These are phyloP conservation scores for Lactarius indigo DNA, from an alignment of 768 basidiomycete genomes.

Conservation along the genomic window DNA sequence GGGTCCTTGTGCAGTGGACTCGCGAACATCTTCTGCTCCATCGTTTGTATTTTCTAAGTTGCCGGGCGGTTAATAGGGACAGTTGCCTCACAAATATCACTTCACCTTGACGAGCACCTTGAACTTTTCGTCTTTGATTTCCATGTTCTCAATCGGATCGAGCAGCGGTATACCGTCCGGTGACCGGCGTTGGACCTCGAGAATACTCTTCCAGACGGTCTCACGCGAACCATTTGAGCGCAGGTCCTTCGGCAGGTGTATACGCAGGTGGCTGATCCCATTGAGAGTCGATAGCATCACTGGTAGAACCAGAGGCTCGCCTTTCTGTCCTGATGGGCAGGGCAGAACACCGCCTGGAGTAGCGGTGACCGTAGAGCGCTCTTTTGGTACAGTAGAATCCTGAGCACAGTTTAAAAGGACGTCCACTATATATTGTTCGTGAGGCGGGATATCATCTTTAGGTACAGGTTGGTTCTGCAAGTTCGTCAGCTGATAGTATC, in stretches of 20 bases:
- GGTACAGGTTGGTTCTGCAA: slow-evolving; percentile 62
- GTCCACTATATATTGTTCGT: slow-evolving; percentile 90
- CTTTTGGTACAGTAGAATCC: slow-evolving; percentile 58
- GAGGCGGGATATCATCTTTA: slow-evolving; percentile 70
- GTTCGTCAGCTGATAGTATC: neutral
- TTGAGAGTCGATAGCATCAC: slow-evolving; percentile 85
- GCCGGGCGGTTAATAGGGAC: neutral
- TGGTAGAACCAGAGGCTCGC: slow-evolving; percentile 81
- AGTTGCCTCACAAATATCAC: neutral
- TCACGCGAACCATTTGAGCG: slow-evolving; percentile 71
- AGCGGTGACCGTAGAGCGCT: slow-evolving; percentile 49
- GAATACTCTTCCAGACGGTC: slow-evolving; percentile 84
- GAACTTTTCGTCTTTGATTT: slow-evolving; percentile 93
- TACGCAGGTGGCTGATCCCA: slow-evolving; percentile 79
- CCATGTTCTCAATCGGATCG: slow-evolving; percentile 94
- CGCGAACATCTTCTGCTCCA: slow-evolving; percentile 82
- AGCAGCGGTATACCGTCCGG: slow-evolving; percentile 82
- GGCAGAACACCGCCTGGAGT: slow-evolving; percentile 74
- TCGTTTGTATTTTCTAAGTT: slow-evolving; percentile 79
- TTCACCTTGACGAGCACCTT: slow-evolving; percentile 75
- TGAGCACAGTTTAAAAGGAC: slow-evolving; percentile 80
- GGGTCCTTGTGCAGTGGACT: slow-evolving; percentile 78
- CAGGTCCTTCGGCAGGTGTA: slow-evolving; percentile 88
- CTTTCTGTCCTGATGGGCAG: slow-evolving; percentile 66
- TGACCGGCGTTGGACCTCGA: slow-evolving; percentile 89